A percentile compares a stretch with the other conserved stretches of the same genome.
These are phyloP conservation scores for Lasiodiplodia sp. DNA, from an alignment of 2,329 filamentous ascomycete species.

Conservation along the genomic window DNA sequence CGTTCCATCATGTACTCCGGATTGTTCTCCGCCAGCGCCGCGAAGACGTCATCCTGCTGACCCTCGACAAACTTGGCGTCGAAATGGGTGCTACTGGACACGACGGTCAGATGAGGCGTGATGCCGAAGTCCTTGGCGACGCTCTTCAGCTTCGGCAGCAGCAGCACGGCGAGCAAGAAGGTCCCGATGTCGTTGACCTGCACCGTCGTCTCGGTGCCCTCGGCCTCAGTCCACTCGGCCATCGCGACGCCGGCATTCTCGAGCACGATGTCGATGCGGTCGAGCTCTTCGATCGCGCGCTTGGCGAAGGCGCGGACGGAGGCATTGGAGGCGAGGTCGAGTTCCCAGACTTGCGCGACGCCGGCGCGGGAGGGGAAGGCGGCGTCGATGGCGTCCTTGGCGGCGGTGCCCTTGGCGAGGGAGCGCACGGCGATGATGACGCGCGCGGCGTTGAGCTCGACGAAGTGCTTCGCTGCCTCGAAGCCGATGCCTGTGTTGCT, in stretches of 20 bases:
- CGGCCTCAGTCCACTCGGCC: conserved; percentile 24
- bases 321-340: conserved; percentile 50
- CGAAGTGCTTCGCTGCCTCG: conserved; percentile 32
- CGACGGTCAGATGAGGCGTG: conserved; percentile 41
- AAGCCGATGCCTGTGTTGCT: conserved; percentile 33
- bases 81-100: conserved; percentile 43
- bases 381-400: conserved; percentile 46
- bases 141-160: conserved; percentile 41
- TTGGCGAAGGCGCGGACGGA: conserved; percentile 45
- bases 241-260: conserved; percentile 45
- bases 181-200: conserved; percentile 38
- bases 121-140: conserved; percentile 38
- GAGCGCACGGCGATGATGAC: conserved; percentile 34
- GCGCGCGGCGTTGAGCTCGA: conserved; percentile 25
- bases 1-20: conserved; percentile 34
- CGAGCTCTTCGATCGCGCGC: conserved; percentile 34
- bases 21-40: conserved; percentile 35
- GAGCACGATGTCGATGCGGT: conserved; percentile 45
- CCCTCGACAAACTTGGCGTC: conserved; percentile 40
- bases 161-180: conserved; percentile 35
- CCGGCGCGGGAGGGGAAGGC: conserved; percentile 2
- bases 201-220: conserved; percentile 36
- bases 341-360: conserved; percentile 45
- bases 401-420: conserved; percentile 47
- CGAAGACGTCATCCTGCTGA: conserved; percentile 40